phyloP scores from a whole-genome alignment of 345 rosid genomes.

The Hypericum androsaemum region DNA sequence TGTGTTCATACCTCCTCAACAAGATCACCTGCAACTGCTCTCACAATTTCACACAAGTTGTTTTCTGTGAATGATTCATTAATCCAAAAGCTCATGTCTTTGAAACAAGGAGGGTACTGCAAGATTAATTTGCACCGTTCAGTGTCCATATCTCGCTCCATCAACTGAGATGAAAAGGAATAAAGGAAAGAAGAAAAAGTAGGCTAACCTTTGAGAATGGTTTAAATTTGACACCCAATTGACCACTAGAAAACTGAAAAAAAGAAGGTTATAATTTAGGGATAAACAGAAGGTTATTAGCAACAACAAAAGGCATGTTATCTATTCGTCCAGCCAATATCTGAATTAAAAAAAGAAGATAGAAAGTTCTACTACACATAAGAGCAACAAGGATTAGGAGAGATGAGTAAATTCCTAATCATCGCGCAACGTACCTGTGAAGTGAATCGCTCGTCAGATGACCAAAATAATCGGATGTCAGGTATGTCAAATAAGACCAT shows the following conservation, averaged over 20 bases:
- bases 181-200: neutral
- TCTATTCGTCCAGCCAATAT: too few species aligned
- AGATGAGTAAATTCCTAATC: neutral
- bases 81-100: slow-evolving; percentile 96
- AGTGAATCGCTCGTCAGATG: slow-evolving; percentile 65
- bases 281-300: neutral
- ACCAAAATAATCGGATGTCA: slow-evolving; percentile 95
- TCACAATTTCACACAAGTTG: slow-evolving; percentile 80
- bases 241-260: slow-evolving; percentile 59
- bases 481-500: slow-evolving; percentile 97
- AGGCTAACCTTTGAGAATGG: slow-evolving; percentile 78
- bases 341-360: too few species aligned
- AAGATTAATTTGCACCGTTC: slow-evolving; percentile 14
- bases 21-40: slow-evolving; percentile 97
- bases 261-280: slow-evolving; percentile 5
- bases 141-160: slow-evolving; percentile 1
- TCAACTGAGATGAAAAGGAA: neutral
- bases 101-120: slow-evolving; percentile 95
- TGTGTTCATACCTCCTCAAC: slow-evolving; percentile 71
- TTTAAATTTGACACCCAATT: slow-evolving; percentile 84
- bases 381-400: neutral
- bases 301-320: too few species aligned
- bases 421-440: slow-evolving; percentile 49
- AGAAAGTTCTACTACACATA: too few species aligned
- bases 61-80: slow-evolving; percentile 86